phyloP scores from a whole-genome alignment of 495 filamentous ascomycete species.

The Lepraria neglecta region DNA sequence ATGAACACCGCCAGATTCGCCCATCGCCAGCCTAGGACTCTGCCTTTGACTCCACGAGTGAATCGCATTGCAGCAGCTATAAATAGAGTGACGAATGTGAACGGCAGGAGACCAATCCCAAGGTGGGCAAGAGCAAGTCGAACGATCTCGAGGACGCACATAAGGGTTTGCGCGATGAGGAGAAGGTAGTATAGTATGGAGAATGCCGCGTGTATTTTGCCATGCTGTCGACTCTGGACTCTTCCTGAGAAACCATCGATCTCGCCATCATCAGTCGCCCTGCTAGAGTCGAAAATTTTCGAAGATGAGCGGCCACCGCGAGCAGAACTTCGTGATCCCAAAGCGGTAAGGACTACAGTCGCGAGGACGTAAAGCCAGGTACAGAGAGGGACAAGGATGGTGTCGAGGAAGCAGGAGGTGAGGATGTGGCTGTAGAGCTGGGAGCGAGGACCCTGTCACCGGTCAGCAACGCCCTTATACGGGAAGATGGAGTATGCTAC shows the following conservation, averaged over 20 bases:
- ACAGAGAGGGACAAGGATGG: constrained; percentile 34
- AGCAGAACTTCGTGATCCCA: not conserved
- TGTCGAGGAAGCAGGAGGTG: constrained; percentile 37
- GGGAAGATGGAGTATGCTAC: not conserved
- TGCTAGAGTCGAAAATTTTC: constrained; percentile 3
- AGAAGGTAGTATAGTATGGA: constrained; percentile 30
- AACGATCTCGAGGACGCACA: constrained; percentile 34
- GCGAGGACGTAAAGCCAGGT: constrained; percentile 30
- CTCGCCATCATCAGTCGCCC: constrained; percentile 10
- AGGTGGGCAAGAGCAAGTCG: constrained; percentile 30
- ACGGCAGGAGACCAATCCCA: constrained; percentile 33
- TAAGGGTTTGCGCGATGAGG: constrained; percentile 29
- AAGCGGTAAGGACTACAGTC: constrained; percentile 21
- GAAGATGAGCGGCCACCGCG: not conserved
- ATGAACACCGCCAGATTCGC: constrained; percentile 30
- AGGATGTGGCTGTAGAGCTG: constrained; percentile 33
- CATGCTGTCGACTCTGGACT: not conserved
- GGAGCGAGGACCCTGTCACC: constrained; percentile 31
- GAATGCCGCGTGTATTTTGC: constrained; percentile 17
- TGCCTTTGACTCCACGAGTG: constrained; percentile 22
- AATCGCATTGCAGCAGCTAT: constrained; percentile 24
- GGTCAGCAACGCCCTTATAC: not conserved
- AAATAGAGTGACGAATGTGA: constrained; percentile 30
- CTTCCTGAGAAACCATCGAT: not conserved
- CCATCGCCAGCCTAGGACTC: constrained; percentile 26